phyloP scores from a whole-genome alignment of 768 basidiomycete genomes.

The Pleurotus giganteus region DNA sequence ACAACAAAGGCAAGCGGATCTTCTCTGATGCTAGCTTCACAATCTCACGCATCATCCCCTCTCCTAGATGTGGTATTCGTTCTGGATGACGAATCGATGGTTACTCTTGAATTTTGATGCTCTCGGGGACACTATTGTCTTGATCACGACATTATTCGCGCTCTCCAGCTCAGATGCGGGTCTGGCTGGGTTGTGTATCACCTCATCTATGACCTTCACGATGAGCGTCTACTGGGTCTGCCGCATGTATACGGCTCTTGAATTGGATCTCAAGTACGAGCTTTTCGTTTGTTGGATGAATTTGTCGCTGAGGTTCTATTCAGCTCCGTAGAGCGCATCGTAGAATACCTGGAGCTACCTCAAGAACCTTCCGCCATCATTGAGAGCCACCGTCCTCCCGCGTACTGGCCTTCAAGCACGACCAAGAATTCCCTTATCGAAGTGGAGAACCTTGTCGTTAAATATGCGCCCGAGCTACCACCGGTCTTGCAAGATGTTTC shows the following conservation, averaged over 20 bases:
- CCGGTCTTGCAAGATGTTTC: slow-evolving; percentile 75
- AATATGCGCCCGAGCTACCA: slow-evolving; percentile 83
- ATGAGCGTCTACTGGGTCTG: slow-evolving; percentile 52
- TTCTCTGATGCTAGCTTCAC: not conserved
- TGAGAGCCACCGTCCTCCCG: slow-evolving; percentile 74
- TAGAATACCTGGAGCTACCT: slow-evolving; percentile 88
- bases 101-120: slow-evolving; percentile 80
- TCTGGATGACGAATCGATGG: slow-evolving; percentile 92
- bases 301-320: not conserved
- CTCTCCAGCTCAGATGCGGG: slow-evolving; percentile 61
- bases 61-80: slow-evolving; percentile 74
- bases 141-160: slow-evolving; percentile 75
- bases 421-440: slow-evolving; percentile 54
- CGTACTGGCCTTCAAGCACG: slow-evolving; percentile 87
- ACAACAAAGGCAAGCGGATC: slow-evolving; percentile 61
- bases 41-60: not conserved
- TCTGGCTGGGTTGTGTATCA: slow-evolving; percentile 71
- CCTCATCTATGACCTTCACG: slow-evolving; percentile 48
- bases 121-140: slow-evolving; percentile 70
- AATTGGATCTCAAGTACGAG: slow-evolving; percentile 73
- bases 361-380: slow-evolving; percentile 82
- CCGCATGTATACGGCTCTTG: slow-evolving; percentile 52
- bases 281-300: not conserved
- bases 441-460: slow-evolving; percentile 76
- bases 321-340: slow-evolving; percentile 87